A percentile compares a stretch with the other conserved stretches of the same genome.
Conservation (phyloP, 208 protist species). For the Leishmania tarentolae region DNA sequence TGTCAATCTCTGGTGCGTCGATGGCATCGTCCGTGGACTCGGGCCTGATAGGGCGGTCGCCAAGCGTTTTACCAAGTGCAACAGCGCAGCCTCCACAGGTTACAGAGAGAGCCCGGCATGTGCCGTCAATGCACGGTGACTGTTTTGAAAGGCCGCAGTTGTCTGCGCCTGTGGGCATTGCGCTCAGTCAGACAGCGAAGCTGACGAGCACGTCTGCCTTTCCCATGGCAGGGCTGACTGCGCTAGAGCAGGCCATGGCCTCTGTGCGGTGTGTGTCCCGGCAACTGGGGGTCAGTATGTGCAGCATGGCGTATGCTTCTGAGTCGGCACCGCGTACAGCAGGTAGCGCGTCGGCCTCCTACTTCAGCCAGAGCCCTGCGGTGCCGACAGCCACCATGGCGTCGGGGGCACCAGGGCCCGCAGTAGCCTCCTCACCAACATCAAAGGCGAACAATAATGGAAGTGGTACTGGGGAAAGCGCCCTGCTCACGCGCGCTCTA, state of each 20-base stretch:
- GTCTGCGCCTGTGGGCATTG: background rate
- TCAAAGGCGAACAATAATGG: background rate
- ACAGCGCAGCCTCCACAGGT: background rate
- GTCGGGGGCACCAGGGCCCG: background rate
- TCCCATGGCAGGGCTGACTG: background rate
- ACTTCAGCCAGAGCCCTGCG: background rate
- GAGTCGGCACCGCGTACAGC: background rate
- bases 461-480: background rate
- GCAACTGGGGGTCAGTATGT: slow-evolving; percentile 16
- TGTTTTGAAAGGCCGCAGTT: background rate
- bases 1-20: slow-evolving; percentile 4
- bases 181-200: background rate
- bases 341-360: background rate
- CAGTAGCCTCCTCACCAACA: background rate
- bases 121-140: background rate
- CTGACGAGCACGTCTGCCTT: background rate
- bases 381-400: background rate
- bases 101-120: background rate
- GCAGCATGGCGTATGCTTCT: slow-evolving; percentile 6
- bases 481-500: slow-evolving; percentile 13
- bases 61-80: background rate
- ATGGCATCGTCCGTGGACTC: slow-evolving; percentile 1
- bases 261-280: slow-evolving; percentile 15
- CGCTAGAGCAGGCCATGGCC: slow-evolving; percentile 19
- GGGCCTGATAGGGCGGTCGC: background rate